Conservation (phyloP, 495 filamentous ascomycete genomes). For the Penicillium canescens region DNA sequence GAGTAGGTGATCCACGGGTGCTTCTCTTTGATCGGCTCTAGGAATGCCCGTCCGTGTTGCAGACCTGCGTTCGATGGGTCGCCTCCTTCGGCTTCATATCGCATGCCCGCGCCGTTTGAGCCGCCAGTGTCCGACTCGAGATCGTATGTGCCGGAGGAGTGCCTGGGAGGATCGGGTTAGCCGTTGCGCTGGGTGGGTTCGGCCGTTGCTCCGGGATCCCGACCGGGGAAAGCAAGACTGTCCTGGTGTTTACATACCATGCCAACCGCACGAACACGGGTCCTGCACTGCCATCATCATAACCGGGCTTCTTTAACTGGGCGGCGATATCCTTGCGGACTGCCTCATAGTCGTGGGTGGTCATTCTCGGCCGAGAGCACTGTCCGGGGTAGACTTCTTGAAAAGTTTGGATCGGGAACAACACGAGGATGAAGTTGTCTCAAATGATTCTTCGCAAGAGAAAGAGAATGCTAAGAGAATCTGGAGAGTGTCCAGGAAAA, state of each 20-base stretch:
- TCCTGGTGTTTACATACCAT: constrained; percentile 44
- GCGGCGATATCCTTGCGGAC: constrained; percentile 55
- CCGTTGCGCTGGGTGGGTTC: background rate
- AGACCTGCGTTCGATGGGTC: constrained; percentile 65
- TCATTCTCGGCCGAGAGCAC: constrained; percentile 43
- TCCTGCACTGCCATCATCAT: constrained; percentile 63
- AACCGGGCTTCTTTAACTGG: constrained; percentile 57
- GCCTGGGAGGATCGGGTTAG: constrained; percentile 35
- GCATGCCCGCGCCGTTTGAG: constrained; percentile 65
- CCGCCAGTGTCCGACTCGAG: constrained; percentile 58
- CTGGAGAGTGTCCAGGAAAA: constrained; percentile 1
- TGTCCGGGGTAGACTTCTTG: constrained; percentile 15
- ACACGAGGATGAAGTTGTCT: background rate
- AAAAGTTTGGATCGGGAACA: constrained; percentile 3
- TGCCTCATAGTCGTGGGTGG: constrained; percentile 49
- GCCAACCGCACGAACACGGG: constrained; percentile 63
- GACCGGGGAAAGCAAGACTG: constrained; percentile 5
- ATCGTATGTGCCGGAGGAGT: constrained; percentile 63
- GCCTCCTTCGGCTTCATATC: constrained; percentile 62
- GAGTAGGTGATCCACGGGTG: constrained; percentile 66
- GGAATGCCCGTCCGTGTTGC: constrained; percentile 61
- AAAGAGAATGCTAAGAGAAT: constrained; percentile 6
- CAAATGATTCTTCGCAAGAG: background rate
- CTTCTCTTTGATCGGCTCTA: constrained; percentile 56
- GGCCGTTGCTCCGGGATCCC: constrained; percentile 11